These are phyloP conservation scores for Monsonia emarginata DNA, from an alignment of 441 rosid genomes.

Conservation along the genomic window DNA sequence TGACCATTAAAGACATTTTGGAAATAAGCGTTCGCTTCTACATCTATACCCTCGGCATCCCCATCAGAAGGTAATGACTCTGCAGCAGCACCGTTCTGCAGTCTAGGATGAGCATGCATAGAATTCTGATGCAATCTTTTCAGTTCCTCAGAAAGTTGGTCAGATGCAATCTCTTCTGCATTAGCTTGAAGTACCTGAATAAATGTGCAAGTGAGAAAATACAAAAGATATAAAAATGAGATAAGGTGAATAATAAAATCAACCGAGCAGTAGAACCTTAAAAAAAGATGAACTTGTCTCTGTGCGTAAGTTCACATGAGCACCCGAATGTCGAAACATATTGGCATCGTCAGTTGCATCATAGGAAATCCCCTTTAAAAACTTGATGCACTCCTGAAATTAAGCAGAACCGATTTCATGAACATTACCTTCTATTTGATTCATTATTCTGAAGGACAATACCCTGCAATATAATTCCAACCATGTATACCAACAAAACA, in stretches of 20 bases:
- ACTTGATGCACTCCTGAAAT: slow-evolving; percentile 79
- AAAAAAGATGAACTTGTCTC: slow-evolving; percentile 52
- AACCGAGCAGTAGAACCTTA: slow-evolving; percentile 42
- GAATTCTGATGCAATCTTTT: slow-evolving; percentile 50
- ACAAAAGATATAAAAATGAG: not conserved
- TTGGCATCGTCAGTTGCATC: slow-evolving; percentile 54
- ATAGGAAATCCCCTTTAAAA: slow-evolving; percentile 61
- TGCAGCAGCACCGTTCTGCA: slow-evolving; percentile 66
- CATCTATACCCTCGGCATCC: slow-evolving; percentile 74
- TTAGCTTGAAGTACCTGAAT: slow-evolving; percentile 65
- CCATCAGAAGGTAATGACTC: slow-evolving; percentile 64
- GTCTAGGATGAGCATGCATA: slow-evolving; percentile 43
- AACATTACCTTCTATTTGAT: slow-evolving; percentile 15
- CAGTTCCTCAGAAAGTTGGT: slow-evolving; percentile 60
- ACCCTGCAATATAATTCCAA: not conserved
- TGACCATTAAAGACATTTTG: slow-evolving; percentile 88
- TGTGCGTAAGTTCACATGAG: slow-evolving; percentile 47
- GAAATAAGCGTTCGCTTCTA: slow-evolving; percentile 90
- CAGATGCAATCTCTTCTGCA: slow-evolving; percentile 25
- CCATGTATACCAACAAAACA: not conserved
- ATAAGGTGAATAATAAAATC: not conserved
- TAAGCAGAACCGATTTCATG: slow-evolving; percentile 19
- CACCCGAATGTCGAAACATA: slow-evolving; percentile 52
- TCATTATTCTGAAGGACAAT: slow-evolving; percentile 5
- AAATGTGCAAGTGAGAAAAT: not conserved